Conservation (phyloP, 495 filamentous ascomycete species). For the Hypoxylon fuscum region DNA sequence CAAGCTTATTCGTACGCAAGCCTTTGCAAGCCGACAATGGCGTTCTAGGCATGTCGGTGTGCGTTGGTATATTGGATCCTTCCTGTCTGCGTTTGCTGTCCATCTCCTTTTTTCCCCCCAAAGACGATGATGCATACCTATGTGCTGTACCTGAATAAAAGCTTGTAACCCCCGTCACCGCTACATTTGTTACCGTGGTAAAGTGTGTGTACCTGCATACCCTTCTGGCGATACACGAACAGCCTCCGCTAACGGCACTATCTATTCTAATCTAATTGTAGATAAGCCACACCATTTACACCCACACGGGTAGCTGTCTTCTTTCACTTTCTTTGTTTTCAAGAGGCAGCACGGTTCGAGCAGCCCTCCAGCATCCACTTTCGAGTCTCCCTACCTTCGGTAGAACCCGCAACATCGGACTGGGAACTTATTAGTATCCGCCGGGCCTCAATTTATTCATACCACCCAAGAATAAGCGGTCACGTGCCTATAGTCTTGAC, state of each 20-base stretch:
- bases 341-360: constrained; percentile 10
- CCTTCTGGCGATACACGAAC: constrained; percentile 23
- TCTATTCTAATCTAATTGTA: constrained; percentile 4
- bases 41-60: constrained; percentile 38
- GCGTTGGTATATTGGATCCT: constrained; percentile 8
- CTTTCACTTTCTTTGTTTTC: constrained; percentile 8
- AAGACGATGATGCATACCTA: background rate
- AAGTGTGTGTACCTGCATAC: constrained; percentile 13
- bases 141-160: constrained; percentile 7
- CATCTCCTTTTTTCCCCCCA: constrained; percentile 4
- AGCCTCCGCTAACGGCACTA: constrained; percentile 14
- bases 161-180: constrained; percentile 30
- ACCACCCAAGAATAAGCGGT: constrained; percentile 12
- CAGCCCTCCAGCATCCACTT: constrained; percentile 6
- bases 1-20: constrained; percentile 3
- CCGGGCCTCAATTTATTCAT: constrained; percentile 2
- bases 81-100: constrained; percentile 11
- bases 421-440: constrained; percentile 15
- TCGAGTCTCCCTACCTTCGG: constrained; percentile 9
- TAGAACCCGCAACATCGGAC: too few relatives aligned
- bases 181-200: constrained; percentile 27
- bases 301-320: constrained; percentile 1
- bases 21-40: constrained; percentile 4
- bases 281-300: too few relatives aligned
- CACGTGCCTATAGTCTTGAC: constrained; percentile 22